Evolutionary conservation across 2,329 filamentous ascomycete species (phyloP).

Genomic region (Pseudomassariella vexata): DNA sequence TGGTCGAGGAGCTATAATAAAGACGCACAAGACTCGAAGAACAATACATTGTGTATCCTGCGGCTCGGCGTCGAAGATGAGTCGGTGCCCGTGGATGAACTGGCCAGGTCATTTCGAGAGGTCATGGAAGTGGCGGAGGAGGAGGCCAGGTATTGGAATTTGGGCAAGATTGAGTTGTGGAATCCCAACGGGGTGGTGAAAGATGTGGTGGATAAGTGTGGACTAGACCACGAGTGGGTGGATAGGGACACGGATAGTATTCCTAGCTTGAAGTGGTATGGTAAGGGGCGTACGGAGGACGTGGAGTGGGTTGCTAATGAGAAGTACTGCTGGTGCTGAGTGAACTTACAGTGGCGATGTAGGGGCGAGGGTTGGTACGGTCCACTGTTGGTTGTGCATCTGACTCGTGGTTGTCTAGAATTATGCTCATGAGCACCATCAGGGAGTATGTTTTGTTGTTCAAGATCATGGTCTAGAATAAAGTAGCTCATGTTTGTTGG

Average conservation of each 20-base stretch:
- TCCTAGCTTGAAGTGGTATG: constrained; percentile 67
- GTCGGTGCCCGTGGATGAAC: constrained; percentile 29
- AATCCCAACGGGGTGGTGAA: constrained; percentile 60
- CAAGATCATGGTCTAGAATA: too few species aligned
- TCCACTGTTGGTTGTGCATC: too few species aligned
- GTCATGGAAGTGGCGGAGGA: constrained; percentile 62
- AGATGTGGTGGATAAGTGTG: constrained; percentile 38
- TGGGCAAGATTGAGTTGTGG: constrained; percentile 73
- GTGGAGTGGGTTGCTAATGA: constrained; percentile 72
- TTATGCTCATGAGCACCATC: too few species aligned
- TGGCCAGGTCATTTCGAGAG: constrained; percentile 50
- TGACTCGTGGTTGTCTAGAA: too few species aligned
- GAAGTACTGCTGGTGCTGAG: constrained; percentile 72
- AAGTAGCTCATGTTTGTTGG: too few species aligned
- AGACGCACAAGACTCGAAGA: constrained; percentile 43
- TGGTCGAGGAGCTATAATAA: constrained; percentile 66
- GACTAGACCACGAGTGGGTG: constrained; percentile 43
- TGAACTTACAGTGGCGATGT: too few species aligned
- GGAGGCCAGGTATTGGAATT: constrained; percentile 67
- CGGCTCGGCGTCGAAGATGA: constrained; percentile 57
- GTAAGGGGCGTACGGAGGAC: constrained; percentile 40
- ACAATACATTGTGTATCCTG: constrained; percentile 65
- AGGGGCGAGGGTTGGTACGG: too few species aligned
- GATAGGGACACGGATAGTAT: constrained; percentile 63
- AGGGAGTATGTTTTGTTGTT: too few species aligned